phyloP scores from a whole-genome alignment of 345 rosid species.

The Populus ilicifolia region DNA sequence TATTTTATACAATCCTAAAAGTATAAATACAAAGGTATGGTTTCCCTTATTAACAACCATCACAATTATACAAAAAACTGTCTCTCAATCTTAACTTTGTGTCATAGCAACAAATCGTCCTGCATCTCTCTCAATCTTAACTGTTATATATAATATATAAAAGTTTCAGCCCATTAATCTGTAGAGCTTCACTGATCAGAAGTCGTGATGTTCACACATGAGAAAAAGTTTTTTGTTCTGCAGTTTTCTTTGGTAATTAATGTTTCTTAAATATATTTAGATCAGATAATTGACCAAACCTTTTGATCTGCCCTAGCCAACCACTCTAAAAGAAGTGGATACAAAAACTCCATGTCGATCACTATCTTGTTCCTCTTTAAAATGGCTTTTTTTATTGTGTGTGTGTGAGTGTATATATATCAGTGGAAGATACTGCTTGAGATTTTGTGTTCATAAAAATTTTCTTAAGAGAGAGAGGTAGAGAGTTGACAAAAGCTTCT shows the following conservation, averaged over 20 bases:
- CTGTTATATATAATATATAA: not conserved
- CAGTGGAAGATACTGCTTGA: not conserved
- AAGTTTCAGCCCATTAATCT: not conserved
- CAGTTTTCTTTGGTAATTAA: not conserved
- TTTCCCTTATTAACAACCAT: too few species aligned
- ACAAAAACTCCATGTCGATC: slow-evolving; percentile 5
- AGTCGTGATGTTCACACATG: slow-evolving; percentile 33
- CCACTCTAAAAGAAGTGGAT: slow-evolving; percentile 35
- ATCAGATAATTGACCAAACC: slow-evolving; percentile 30
- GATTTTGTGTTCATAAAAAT: not conserved
- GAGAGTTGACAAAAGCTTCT: slow-evolving; percentile 35
- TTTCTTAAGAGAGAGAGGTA: not conserved
- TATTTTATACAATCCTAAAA: too few species aligned
- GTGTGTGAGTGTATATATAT: not conserved
- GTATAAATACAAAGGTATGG: too few species aligned
- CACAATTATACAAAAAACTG: too few species aligned
- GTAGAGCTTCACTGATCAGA: not conserved
- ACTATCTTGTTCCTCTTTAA: slow-evolving; percentile 1
- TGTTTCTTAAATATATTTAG: slow-evolving; percentile 4
- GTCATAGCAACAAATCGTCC: too few species aligned
- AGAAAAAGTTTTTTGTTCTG: not conserved
- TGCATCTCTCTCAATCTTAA: too few species aligned
- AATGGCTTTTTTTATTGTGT: not conserved
- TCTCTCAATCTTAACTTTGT: too few species aligned
- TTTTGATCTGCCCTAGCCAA: slow-evolving; percentile 27